phyloP scores from a whole-genome alignment of 139 green algal species.

The Chlorella sp. region DNA sequence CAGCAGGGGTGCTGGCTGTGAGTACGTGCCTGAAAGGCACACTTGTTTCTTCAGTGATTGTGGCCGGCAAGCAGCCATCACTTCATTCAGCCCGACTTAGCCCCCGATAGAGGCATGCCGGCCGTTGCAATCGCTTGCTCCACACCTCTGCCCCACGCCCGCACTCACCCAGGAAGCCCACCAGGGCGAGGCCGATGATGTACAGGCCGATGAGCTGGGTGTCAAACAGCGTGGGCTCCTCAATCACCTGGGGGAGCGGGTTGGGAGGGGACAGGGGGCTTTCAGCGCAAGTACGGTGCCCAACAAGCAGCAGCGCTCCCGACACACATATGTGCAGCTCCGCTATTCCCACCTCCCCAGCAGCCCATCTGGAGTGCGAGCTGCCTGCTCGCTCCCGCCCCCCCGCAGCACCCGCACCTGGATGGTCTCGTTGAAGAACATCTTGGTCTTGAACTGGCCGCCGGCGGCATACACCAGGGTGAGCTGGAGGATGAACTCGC shows the following conservation, averaged over 20 bases:
- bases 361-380: too few species aligned
- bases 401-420: neutral
- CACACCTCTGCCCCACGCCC: neutral
- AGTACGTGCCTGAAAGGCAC: neutral
- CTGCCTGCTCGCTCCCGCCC: too few species aligned
- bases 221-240: constrained; percentile 44
- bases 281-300: neutral
- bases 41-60: neutral
- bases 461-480: neutral
- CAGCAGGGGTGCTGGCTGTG: neutral
- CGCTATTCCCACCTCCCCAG: too few species aligned
- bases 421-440: constrained; percentile 39
- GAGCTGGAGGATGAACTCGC: constrained; percentile 44
- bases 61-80: neutral
- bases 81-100: too few species aligned
- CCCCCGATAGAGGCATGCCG: too few species aligned
- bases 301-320: too few species aligned
- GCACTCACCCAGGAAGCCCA: constrained; percentile 22
- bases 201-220: constrained; percentile 46
- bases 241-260: constrained; percentile 19
- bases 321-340: too few species aligned
- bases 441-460: neutral
- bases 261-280: neutral
- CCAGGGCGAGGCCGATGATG: constrained; percentile 29
- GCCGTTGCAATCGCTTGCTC: too few species aligned